Evolutionary conservation across 73 alveolate genomes (phyloP).

Genomic region (Tetrahymena thermophila): DNA sequence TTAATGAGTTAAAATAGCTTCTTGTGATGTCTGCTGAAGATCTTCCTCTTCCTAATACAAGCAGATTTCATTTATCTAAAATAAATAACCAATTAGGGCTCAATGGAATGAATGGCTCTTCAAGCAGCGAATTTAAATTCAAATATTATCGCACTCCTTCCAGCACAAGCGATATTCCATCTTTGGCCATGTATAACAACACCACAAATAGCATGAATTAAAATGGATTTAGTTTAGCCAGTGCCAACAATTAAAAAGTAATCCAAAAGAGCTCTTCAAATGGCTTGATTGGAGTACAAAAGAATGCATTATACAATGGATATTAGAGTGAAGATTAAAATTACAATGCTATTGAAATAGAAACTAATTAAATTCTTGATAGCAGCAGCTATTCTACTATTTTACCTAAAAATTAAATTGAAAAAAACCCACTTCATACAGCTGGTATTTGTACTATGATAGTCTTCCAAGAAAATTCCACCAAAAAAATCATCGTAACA

Average conservation of each 20-base stretch:
- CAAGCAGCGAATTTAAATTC: not conserved
- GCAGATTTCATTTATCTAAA: not conserved
- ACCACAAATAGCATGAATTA: not conserved
- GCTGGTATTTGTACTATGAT: not conserved
- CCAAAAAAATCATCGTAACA: not conserved
- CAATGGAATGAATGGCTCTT: not conserved
- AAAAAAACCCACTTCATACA: not conserved
- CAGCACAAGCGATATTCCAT: not conserved
- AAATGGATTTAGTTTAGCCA: not conserved
- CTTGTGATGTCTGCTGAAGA: not conserved
- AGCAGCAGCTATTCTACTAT: not conserved
- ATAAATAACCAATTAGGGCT: not conserved
- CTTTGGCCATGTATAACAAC: not conserved
- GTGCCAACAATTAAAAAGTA: not conserved
- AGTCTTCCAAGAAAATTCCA: not conserved
- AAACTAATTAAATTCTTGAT: not conserved
- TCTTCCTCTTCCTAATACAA: not conserved
- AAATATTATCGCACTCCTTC: not conserved
- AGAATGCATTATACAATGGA: not conserved
- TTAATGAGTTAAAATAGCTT: not conserved
- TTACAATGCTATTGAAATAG: not conserved
- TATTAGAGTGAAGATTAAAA: not conserved
- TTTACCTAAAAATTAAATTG: not conserved
- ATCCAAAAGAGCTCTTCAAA: not conserved
- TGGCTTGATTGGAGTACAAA: not conserved